Base-by-base conservation (phyloP, 2,329 filamentous ascomycete species). In the Colletotrichum sp. region DNA sequence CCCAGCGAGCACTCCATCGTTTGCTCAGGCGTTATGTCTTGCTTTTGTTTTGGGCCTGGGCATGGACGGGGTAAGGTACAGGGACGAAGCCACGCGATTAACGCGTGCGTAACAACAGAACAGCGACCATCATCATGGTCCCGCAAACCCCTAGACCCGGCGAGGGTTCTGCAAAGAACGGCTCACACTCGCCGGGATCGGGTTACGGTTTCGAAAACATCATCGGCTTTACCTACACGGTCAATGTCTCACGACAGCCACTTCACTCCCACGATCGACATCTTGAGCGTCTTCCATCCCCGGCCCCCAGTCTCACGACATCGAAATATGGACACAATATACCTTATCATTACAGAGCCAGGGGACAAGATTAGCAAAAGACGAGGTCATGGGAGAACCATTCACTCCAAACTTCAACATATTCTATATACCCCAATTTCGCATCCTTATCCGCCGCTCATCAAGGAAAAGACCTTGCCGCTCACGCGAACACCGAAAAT, bases 401-500 rank as follows among this genome's bases (percentile, higher is more conserved):
- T n/a, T 73, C 48, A 34, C 62, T 24, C 34, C 22, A 39, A n/a
- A 65, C 57, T 63, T 68, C 73, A 60, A 76, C 52, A 44, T 63
- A 32, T 70, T 68, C 39, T 73, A 71, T 71, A 74, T 73, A 70
- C 70, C 67, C 68, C 67, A 75, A 69, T 75, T 77, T 76, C 77
- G 64, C 75, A 71, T 60, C 68, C 60, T 72, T 72, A 73, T 57
- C 62, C 60, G 68, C 64, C 64, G 65, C 69, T 72, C 75, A 75
- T 69, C 75, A 78, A 57, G 77, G 75, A 79, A 64, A 75, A 80
- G 79, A 81, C 75, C 77, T 77, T 73, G 76, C 77, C 81, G 82
- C 82, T 82, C 82, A 81, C 82, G 82, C 82, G 80, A 82, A 80
- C 39, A 66, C 66, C 64, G 36, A 80, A 74, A 75, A 74, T 69